Percentiles rank a stretch among this genome's conserved stretches.
phyloP scores from a whole-genome alignment of 1,284 basidiomycete species.

The Ustilago vetiveriae region DNA sequence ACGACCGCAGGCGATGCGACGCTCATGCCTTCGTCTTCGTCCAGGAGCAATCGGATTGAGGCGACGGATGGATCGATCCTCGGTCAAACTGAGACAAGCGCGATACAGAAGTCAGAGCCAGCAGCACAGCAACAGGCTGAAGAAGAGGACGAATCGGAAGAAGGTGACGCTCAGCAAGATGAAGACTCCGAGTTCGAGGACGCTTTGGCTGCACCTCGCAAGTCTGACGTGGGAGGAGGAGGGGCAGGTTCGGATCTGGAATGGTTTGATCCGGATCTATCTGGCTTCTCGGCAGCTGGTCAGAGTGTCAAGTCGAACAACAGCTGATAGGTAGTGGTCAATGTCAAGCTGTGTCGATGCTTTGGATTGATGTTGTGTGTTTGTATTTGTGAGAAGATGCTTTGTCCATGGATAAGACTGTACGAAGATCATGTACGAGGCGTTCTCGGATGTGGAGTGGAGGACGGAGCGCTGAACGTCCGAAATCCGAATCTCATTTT shows the following conservation, averaged over 20 bases:
- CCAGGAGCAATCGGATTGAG: not conserved
- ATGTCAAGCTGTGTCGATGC: no score
- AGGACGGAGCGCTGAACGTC: not conserved
- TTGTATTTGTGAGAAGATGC: no score
- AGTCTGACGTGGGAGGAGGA: not conserved
- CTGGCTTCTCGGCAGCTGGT: constrained; percentile 36
- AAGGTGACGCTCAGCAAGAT: constrained; percentile 8
- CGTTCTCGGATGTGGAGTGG: no score
- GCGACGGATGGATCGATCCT: not conserved
- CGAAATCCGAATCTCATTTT: constrained; percentile 5
- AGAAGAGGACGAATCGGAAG: constrained; percentile 5
- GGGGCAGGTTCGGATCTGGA: constrained; percentile 29
- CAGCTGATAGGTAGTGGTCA: not conserved
- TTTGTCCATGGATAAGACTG: no score
- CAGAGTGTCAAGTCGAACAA: constrained; percentile 16
- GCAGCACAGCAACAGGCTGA: not conserved
- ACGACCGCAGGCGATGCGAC: constrained; percentile 21
- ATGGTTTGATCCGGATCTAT: constrained; percentile 55
- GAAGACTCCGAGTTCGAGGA: constrained; percentile 9
- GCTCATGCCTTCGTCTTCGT: constrained; percentile 5
- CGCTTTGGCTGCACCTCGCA: constrained; percentile 1
- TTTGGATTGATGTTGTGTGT: no score
- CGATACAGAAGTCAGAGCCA: not conserved
- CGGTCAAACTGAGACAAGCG: not conserved
- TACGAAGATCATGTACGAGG: no score